Base-by-base conservation (phyloP, 208 protist species). In the Trypanosomatidae sp. region DNA sequence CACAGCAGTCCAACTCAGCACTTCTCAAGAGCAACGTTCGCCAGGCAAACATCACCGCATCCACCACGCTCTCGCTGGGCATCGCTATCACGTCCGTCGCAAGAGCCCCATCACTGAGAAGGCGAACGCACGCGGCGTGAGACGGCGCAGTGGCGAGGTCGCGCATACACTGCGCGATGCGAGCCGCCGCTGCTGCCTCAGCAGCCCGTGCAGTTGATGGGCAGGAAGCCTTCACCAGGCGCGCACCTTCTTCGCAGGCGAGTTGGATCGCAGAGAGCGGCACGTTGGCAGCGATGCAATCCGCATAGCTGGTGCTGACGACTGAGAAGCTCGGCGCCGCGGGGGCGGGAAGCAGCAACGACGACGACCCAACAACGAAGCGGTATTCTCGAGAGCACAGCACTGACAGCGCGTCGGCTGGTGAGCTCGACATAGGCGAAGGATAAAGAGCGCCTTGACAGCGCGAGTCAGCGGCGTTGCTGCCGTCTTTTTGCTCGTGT, bases 181-280 rank as follows among this genome's bases (percentile, higher is more conserved):
- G 44, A 39, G 36, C 36, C 30, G 66, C n/a, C 15, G 67, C 28
- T 8, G 50, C 53, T 7, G n/a, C 43, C 44, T 28, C 13, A n/a
- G 44, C 64, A 25, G 33, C 22, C 13, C 36, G 60, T 8, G 60
- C 60, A 30, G 33, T 47, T 25, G 60, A 25, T 13, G 60, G 5
- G 60, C 60, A 22, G 41, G 46, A 2, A 7, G 36, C 60, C 9
- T 47, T 44, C 17, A 44, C 41, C 36, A 65, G 39, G 19, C 22
- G 39, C 39, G 36, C 22, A 2, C 60, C 60, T 65, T 65, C 39
- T 65, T 65, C 36, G 39, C 60, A 60, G 8, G 53, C 67, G 46
- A 73, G 41, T 25, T 77, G 72, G 3, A 70, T 58, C 12, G 72
- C 49, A 25, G 65, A 71, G 30, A 66, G 19, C 53, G 65, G 25